Percentiles rank a stretch among this genome's conserved stretches.
These are phyloP conservation scores for Andrographis paniculata DNA, from an alignment of 305 asterid species.

Conservation along the genomic window DNA sequence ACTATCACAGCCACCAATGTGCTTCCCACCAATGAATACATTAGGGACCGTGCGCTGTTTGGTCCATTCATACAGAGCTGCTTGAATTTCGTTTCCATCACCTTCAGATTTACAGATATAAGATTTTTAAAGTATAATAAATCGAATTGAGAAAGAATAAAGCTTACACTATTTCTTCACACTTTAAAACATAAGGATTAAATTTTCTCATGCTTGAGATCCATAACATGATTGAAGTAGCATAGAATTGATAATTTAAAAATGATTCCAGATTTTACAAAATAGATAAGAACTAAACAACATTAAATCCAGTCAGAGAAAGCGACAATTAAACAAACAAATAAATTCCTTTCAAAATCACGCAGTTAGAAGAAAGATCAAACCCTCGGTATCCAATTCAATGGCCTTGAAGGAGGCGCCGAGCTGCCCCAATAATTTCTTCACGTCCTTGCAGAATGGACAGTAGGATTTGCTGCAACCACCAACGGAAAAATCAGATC, in stretches of 20 bases:
- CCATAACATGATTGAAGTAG: not conserved
- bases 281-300: not conserved
- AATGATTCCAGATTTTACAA: not conserved
- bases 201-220: not conserved
- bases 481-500: constrained; percentile 2
- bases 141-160: too few relatives aligned
- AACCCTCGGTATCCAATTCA: constrained; percentile 64
- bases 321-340: not conserved
- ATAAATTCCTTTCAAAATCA: not conserved
- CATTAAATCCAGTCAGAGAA: not conserved
- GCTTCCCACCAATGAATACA: constrained; percentile 76
- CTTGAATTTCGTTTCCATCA: constrained; percentile 71
- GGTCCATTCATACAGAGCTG: constrained; percentile 57
- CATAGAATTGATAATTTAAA: not conserved
- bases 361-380: constrained; percentile 17
- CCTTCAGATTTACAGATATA: constrained; percentile 25
- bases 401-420: constrained; percentile 65
- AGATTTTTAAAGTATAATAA: too few relatives aligned
- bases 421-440: constrained; percentile 55
- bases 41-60: constrained; percentile 81
- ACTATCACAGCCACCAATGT: constrained; percentile 90
- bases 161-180: not conserved
- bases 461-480: constrained; percentile 70
- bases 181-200: not conserved
- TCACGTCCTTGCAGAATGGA: constrained; percentile 63